Evolutionary conservation across 2,329 filamentous ascomycete genomes (phyloP), one percentile per base, ranked within the genome.

Genomic region (Paramyrothecium sp.): DNA sequence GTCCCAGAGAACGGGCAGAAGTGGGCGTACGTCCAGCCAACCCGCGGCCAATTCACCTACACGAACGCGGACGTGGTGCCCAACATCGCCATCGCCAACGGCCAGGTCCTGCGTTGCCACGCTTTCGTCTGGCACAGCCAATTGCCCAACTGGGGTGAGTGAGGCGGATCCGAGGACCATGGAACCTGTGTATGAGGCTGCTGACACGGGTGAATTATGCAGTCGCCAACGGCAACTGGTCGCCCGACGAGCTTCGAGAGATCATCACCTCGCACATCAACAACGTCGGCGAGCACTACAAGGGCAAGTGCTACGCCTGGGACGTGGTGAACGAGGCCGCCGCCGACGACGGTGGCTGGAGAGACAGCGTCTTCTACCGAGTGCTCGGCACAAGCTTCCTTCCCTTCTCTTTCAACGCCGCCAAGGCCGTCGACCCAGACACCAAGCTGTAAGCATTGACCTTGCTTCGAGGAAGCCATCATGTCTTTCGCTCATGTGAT

Each of bases 301-400:
- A 81, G 68, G 81, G 83, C 56, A 76, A 82, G 62, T 87, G 85
- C 70, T 83, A 84, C 67, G 78, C 80, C 30, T 89, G 85, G 85
- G 86, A 89, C 56, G 86, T 89, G 0, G 79, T 88, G 22, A 89
- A 89, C 68, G 86, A 89, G 73, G 82, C 80, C 4, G 76, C 86
- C 46, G 78, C 81, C 57, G 85, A 88, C 20, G 79, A 82, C 61
- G 84, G 83, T 16, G 78, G 75, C 8, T 83, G 76, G 71, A 76
- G 84, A 56, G n/a, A 75, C 57, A 76, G 71, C 56, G 77, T 86
- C 59, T 89, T 85, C 71, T 79, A 80, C 69, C 69, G 77, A 30
- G 78, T 78, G 33, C 78, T 88, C 19, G 84, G 84, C 21, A 78
- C 79, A 12, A 75, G 78, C 47, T 89, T 82, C 71, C 78, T 89